These are phyloP conservation scores for Scheffersomyces amazonensis DNA, from an alignment of 805 yeast genomes.

Conservation along the genomic window DNA sequence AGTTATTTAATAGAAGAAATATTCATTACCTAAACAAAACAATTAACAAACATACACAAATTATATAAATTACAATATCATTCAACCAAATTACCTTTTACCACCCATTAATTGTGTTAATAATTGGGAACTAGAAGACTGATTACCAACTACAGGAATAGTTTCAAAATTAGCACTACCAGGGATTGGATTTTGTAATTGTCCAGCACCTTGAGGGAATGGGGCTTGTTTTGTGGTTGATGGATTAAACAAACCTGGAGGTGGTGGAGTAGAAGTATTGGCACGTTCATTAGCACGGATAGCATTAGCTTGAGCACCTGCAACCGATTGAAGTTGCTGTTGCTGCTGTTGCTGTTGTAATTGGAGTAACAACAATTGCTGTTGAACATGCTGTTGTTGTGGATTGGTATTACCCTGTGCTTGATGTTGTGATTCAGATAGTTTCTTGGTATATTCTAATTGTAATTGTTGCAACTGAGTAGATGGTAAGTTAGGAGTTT, in stretches of 20 bases:
- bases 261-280: conserved; percentile 59
- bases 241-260: conserved; percentile 61
- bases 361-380: conserved; percentile 29
- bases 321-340: conserved; percentile 7
- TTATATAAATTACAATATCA: not conserved
- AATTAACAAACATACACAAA: conserved; percentile 1
- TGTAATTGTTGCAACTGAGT: conserved; percentile 30
- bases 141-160: conserved; percentile 12
- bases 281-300: conserved; percentile 30
- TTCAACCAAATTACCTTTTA: conserved; percentile 37
- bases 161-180: conserved; percentile 7
- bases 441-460: conserved; percentile 21
- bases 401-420: conserved; percentile 9
- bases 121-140: conserved; percentile 71
- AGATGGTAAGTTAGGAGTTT: conserved; percentile 12
- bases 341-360: conserved; percentile 24
- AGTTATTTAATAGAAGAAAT: too few relatives aligned
- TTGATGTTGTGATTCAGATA: conserved; percentile 9
- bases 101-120: conserved; percentile 84
- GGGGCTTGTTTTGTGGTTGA: conserved; percentile 2
- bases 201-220: conserved; percentile 6
- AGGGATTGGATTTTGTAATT: conserved; percentile 8
- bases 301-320: conserved; percentile 12
- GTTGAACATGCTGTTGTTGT: conserved; percentile 14
- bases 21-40: too few relatives aligned